Conservation (phyloP, 2,329 filamentous ascomycete species). For the Fusarium luffae region DNA sequence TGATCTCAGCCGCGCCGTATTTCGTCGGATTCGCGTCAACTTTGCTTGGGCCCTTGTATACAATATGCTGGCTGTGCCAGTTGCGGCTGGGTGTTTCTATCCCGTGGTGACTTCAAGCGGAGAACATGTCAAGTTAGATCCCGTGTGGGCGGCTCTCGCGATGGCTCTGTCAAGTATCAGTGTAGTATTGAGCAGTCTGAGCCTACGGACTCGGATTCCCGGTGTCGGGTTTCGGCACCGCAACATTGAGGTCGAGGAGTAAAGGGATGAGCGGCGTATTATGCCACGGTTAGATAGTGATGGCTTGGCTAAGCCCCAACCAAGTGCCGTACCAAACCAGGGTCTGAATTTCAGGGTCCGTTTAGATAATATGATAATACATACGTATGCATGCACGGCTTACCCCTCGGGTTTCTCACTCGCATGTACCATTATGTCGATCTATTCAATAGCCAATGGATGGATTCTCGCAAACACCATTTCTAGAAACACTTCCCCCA, state of each 20-base stretch:
- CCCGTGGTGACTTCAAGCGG: constrained; percentile 59
- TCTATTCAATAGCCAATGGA: constrained; percentile 27
- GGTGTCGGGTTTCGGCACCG: constrained; percentile 56
- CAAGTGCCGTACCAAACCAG: background rate
- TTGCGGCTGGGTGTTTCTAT: constrained; percentile 84
- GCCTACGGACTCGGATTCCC: constrained; percentile 66
- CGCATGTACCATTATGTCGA: constrained; percentile 17
- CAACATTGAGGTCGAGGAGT: constrained; percentile 21
- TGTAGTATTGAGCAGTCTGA: constrained; percentile 84
- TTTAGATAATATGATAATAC: constrained; percentile 2
- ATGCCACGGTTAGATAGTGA: constrained; percentile 18
- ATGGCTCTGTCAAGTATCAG: constrained; percentile 95
- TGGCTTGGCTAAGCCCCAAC: constrained; percentile 6
- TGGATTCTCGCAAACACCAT: constrained; percentile 31
- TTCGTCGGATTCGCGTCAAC: constrained; percentile 83
- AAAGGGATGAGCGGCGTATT: constrained; percentile 4
- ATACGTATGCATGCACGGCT: constrained; percentile 13
- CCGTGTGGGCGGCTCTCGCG: constrained; percentile 87
- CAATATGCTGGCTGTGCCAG: constrained; percentile 80
- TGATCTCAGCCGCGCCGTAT: constrained; percentile 76
- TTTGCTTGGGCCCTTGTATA: constrained; percentile 89
- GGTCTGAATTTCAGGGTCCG: constrained; percentile 2
- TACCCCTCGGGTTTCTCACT: constrained; percentile 10
- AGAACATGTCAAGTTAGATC: constrained; percentile 73
- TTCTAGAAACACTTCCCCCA: constrained; percentile 4